Evolutionary conservation across 495 filamentous ascomycete genomes (phyloP), one percentile per base, ranked within the genome.

Genomic region (Penicillium manginii): DNA sequence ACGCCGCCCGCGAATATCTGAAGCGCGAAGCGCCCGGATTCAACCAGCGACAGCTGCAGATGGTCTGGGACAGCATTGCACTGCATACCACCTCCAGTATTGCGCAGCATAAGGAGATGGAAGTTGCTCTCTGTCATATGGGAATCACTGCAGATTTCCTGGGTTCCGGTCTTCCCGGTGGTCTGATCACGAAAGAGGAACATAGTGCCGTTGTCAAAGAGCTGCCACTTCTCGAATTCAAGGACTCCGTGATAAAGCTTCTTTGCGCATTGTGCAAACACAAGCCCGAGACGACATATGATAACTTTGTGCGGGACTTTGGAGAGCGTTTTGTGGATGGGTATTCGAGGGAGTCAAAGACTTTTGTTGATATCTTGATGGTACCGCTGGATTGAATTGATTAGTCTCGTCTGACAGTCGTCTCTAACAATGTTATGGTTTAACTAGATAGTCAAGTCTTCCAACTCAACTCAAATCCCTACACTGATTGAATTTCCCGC

Each of bases 21-120:
- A 26, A 47, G 3, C 46, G 39, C 14, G 64, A 76, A 51, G 53
- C 29, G 1, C 49, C 37, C 8, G 43, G 62, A 4, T 83, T 78
- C 77, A 66, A 78, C 37, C 50, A 70, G 40, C 63, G 65, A 19
- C 63, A 74, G 1, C 23, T 76, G 1, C 78, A 82, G 60, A 66
- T 80, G 4, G 69, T 83, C 6, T 86, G 82, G 83, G 83, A 85
- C 65, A 61, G 76, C 1, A 83, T 85, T 52, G 82, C 82, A 1
- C 65, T 85, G 23, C 81, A 84, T 55, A 74, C 78, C 1, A 77
- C 75, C 4, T 37, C 39, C 0, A 65, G 57, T 8, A 77, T 86
- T 49, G 73, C 72, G 1, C 37, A 54, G 39, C 69, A 79, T 64
- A 81, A 81, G 58, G 71, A 82, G 55, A 62, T 66, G 0, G 81